Evolutionary conservation across 1,284 basidiomycete genomes (phyloP).

Genomic region (Exobasidium rhododendri): DNA sequence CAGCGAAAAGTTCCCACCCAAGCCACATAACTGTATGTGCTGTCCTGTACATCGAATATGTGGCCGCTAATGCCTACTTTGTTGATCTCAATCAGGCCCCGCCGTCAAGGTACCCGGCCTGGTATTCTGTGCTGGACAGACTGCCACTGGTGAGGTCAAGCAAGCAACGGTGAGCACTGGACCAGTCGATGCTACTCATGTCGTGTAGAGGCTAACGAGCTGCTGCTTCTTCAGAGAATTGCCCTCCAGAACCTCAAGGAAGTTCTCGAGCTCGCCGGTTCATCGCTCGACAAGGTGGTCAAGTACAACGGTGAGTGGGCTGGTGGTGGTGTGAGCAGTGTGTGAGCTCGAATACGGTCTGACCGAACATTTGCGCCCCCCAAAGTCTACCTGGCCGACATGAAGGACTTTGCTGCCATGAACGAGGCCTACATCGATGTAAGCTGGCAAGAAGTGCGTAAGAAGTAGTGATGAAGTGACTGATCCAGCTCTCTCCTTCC

Average conservation of each 20-base stretch:
- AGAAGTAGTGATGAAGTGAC: too few relatives aligned
- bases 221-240: background rate
- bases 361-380: background rate
- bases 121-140: constrained; percentile 1
- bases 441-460: background rate
- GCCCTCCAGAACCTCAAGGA: background rate
- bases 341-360: background rate
- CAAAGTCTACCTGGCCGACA: background rate
- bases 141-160: constrained; percentile 1
- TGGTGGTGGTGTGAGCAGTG: background rate
- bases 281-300: constrained; percentile 5
- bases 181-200: background rate
- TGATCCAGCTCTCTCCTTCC: too few relatives aligned
- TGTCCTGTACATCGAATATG: background rate
- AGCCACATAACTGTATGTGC: background rate
- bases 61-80: background rate
- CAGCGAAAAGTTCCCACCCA: background rate
- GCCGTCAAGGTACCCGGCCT: constrained; percentile 1
- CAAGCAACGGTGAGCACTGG: background rate
- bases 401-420: constrained; percentile 4
- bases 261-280: background rate
- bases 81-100: background rate
- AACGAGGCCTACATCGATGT: constrained; percentile 2
- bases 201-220: too few relatives aligned
- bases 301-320: background rate